Percentiles rank a stretch among this genome's conserved stretches.
These are phyloP conservation scores for Epichloe amarillans DNA, from an alignment of 2,329 filamentous ascomycete species.

Conservation along the genomic window DNA sequence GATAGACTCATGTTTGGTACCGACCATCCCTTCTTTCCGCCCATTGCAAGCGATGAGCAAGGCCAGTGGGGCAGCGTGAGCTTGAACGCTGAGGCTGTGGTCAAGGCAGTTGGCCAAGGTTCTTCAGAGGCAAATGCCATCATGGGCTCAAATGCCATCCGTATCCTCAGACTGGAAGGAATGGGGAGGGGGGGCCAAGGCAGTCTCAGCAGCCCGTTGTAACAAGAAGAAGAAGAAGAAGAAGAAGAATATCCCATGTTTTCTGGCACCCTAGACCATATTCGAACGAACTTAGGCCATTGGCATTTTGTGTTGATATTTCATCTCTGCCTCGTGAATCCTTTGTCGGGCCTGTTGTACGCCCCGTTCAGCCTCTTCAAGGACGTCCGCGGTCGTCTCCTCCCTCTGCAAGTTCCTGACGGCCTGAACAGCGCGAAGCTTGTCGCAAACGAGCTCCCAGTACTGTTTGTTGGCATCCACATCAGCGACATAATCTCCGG, in stretches of 20 bases:
- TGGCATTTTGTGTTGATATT: slow-evolving; percentile 18
- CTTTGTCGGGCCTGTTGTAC: slow-evolving; percentile 18
- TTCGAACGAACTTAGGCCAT: slow-evolving; percentile 6
- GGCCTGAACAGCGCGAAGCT: slow-evolving; percentile 25
- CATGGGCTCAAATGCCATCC: slow-evolving; percentile 46
- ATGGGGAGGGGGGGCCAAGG: not conserved
- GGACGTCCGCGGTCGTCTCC: slow-evolving; percentile 13
- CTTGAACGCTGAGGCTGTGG: slow-evolving; percentile 38
- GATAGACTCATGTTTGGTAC: slow-evolving; percentile 71
- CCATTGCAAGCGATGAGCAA: slow-evolving; percentile 46
- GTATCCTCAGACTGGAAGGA: slow-evolving; percentile 29
- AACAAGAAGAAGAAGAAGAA: no score
- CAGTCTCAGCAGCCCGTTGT: slow-evolving; percentile 6
- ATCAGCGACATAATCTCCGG: slow-evolving; percentile 21
- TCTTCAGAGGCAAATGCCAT: slow-evolving; percentile 35
- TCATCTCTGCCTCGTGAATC: slow-evolving; percentile 25
- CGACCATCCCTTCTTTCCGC: slow-evolving; percentile 78
- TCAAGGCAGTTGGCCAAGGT: slow-evolving; percentile 33
- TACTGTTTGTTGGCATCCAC: slow-evolving; percentile 20
- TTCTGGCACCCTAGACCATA: not conserved
- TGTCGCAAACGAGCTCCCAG: slow-evolving; percentile 28
- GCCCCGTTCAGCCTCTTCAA: slow-evolving; percentile 16
- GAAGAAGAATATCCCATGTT: not conserved
- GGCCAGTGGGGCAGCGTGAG: slow-evolving; percentile 58
- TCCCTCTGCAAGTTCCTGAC: slow-evolving; percentile 18